Evolutionary conservation across 179 eudicot genomes (phyloP).

Genomic region (Silene vulgaris): DNA sequence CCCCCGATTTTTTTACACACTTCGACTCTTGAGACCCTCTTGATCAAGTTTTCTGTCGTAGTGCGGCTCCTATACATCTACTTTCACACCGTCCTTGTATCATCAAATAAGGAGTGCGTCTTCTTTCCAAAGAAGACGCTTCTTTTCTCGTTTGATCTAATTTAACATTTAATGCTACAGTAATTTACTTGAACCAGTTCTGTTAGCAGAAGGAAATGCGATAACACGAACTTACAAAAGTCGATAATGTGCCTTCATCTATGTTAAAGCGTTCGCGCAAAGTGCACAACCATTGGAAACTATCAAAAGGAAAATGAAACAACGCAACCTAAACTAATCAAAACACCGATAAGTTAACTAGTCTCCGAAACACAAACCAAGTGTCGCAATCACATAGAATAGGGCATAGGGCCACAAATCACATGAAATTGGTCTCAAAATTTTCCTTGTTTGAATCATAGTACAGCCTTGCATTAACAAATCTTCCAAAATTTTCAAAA

Average conservation of each 20-base stretch:
- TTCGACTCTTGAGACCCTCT: too few relatives aligned
- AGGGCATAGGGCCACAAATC: conserved; percentile 17
- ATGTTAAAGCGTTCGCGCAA: too few relatives aligned
- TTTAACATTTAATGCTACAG: not conserved
- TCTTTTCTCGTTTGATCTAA: not conserved
- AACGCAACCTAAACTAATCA: too few relatives aligned
- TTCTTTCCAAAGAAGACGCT: too few relatives aligned
- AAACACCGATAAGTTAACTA: not conserved
- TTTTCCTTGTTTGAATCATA: conserved; percentile 20
- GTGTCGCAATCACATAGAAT: not conserved
- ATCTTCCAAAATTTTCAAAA: not conserved
- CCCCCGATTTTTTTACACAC: too few relatives aligned
- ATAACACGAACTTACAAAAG: not conserved
- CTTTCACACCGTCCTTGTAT: too few relatives aligned
- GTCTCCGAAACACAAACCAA: not conserved
- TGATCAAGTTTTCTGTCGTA: too few relatives aligned
- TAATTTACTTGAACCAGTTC: not conserved
- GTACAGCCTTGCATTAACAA: conserved; percentile 5
- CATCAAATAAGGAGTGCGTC: too few relatives aligned
- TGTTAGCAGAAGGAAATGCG: not conserved
- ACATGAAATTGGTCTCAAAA: conserved; percentile 24
- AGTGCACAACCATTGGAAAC: too few relatives aligned
- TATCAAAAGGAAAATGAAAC: too few relatives aligned
- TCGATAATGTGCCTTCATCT: too few relatives aligned
- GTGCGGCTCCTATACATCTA: too few relatives aligned